Base-by-base conservation (phyloP, 2,329 filamentous ascomycete species). In the Fusarium annulatum region DNA sequence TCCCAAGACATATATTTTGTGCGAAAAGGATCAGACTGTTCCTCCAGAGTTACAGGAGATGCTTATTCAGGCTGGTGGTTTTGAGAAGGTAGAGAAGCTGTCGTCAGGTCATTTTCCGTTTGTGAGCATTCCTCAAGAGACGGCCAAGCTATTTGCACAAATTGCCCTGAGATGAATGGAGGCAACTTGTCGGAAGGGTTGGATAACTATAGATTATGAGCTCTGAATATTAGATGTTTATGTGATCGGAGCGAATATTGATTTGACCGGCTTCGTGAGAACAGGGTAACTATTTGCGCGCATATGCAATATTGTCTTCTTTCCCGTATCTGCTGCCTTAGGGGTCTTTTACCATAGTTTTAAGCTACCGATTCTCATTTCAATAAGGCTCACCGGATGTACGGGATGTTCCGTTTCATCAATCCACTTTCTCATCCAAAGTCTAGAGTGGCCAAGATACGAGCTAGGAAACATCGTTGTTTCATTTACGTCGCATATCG, bases 131-230 rank as follows among this genome's bases (percentile, higher is more conserved):
- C 61, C 61, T 1, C 12, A 51, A 2, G 26, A 51, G 28, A 66
- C 64, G 9, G 64, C 61, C 2, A 9, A 41, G 34, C 26, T 67
- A 1, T 38, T 66, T 34, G 26, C 11, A 2, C 28, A 21, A 18
- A 51, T 66, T 14, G 43, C 51, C 6, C n/a, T 28, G 9, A 41
- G 49, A 55, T 51, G 56, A 80, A 23, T 10, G 10, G 5, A 14
- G 1, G 2, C 7, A 5, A 9, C 2, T 12, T 9, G 3, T 18
- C 33, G 3, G 15, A 7, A 19, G 2, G 3, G 0, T 9, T 12
- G n/a, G 7, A 33, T 3, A 19, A 21, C 9, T 11, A 5, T 9
- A 5, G 0, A 26, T 23, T 15, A 7, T 4, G 3, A 28, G 23
- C 15, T 21, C 0, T 21, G 9, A 15, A 21, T 46, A 21, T 5